Base-by-base conservation (phyloP, 208 protist species). In the Leishmania martiniquensis region DNA sequence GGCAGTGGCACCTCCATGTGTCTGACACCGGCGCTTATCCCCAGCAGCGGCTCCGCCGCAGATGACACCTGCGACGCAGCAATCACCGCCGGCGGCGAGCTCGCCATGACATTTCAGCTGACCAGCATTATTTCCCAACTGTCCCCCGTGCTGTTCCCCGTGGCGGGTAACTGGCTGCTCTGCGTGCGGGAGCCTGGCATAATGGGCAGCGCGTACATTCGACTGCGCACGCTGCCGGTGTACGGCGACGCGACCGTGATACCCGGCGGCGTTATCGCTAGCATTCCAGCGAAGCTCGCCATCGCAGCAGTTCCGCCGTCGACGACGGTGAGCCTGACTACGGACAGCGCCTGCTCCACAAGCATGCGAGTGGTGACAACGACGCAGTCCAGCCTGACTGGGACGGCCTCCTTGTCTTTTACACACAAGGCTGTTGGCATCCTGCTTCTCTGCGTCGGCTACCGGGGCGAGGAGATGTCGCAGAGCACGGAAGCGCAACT, bases 371-470 rank as follows among this genome's bases (percentile, higher is more conserved):
- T 81, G 78, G 65, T 91, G n/a, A 60, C 62, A 49, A 72, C 81
- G 52, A 71, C 79, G 45, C 80, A 70, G 39, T 87, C 87, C 25
- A 81, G 79, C 79, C 60, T 71, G 34, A 77, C 69, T 52, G 85
- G 84, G 3, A 66, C 70, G n/a, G 87, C 78, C 22, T 81, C 79
- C 29, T 39, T 83, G 2, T 13, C 81, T 4, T 55, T 93, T 5
- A 71, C 65, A 9, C 78, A 83, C 76, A 51, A 1, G 15, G 60
- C 44, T 44, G n/a, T 34, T 5, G 80, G 67, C 15, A 67, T 57
- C 12, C 79, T 95, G 32, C 63, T 72, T 6, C 72, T 92, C 25
- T 95, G 91, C 81, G 91, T 87, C 6, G 88, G 82, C 32, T 95
- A 92, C 84, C 59, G 54, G 2, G 88, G 86, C 9, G 87, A 83